Conservation (phyloP, 116 monocot species). For the Phalaenopsis hybrid region DNA sequence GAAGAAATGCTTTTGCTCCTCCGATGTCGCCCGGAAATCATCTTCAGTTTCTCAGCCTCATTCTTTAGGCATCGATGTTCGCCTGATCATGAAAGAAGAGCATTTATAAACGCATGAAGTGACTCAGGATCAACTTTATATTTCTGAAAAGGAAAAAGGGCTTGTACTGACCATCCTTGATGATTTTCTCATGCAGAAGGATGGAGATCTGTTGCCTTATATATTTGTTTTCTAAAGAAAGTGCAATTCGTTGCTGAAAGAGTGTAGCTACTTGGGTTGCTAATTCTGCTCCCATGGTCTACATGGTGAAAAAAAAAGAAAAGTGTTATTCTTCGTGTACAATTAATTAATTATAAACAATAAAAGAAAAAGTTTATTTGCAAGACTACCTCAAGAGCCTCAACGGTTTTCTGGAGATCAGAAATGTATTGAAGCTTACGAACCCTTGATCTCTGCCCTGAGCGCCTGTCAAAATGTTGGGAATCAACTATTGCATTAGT, state of each 20-base stretch:
- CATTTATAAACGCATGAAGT: neutral
- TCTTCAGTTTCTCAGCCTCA: slow-evolving; percentile 67
- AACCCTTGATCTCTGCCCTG: slow-evolving; percentile 91
- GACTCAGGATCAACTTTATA: neutral
- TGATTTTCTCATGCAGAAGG: slow-evolving; percentile 69
- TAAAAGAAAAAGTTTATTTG: neutral
- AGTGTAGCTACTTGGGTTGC: slow-evolving; percentile 56
- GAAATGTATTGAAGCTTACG: slow-evolving; percentile 97
- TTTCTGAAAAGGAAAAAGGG: neutral
- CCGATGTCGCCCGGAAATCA: slow-evolving; percentile 25
- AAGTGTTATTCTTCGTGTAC: neutral
- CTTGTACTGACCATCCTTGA: slow-evolving; percentile 61
- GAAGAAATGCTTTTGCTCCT: slow-evolving; percentile 61
- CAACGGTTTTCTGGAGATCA: slow-evolving; percentile 90
- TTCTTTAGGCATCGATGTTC: slow-evolving; percentile 56
- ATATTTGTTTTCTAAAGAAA: slow-evolving; percentile 77
- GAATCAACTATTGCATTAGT: neutral
- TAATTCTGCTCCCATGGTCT: slow-evolving; percentile 77
- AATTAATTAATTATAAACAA: neutral
- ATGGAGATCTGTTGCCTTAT: slow-evolving; percentile 46
- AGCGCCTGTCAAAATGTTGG: slow-evolving; percentile 38
- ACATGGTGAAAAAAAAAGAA: neutral
- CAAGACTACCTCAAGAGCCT: slow-evolving; percentile 56
- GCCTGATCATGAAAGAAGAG: slow-evolving; percentile 26
- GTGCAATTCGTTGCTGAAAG: slow-evolving; percentile 50